phyloP scores from a whole-genome alignment of 306 rosid species.

The Sophora flavescens region DNA sequence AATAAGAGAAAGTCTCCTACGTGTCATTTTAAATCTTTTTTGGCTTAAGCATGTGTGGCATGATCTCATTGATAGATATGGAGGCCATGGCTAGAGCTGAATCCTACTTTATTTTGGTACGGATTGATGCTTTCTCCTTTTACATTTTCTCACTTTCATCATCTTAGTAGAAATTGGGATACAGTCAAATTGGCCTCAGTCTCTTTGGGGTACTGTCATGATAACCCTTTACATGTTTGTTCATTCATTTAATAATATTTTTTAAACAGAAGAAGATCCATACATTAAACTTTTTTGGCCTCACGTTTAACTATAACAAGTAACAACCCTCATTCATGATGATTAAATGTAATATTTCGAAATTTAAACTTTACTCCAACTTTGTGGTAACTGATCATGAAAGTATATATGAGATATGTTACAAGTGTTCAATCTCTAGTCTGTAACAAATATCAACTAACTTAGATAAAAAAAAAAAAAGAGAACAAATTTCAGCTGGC shows the following conservation, averaged over 20 bases:
- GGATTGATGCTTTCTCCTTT: conserved; percentile 44
- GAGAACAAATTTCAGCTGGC: background rate
- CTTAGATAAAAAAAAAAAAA: too few species aligned
- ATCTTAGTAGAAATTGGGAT: conserved; percentile 41
- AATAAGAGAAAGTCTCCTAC: conserved; percentile 52
- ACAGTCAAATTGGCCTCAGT: conserved; percentile 46
- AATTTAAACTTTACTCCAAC: conserved; percentile 9
- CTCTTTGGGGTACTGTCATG: conserved; percentile 40
- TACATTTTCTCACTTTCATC: conserved; percentile 43
- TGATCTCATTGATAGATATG: conserved; percentile 57
- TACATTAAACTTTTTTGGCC: conserved; percentile 24
- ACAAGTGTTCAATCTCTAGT: background rate
- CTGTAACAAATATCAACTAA: too few species aligned
- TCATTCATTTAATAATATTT: conserved; percentile 36
- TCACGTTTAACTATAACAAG: background rate
- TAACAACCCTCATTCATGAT: conserved; percentile 7
- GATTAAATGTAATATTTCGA: background rate
- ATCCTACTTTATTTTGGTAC: conserved; percentile 48
- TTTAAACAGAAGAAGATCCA: background rate
- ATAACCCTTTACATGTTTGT: conserved; percentile 44
- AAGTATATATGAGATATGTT: background rate
- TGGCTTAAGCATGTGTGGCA: conserved; percentile 53
- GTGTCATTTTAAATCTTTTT: conserved; percentile 50
- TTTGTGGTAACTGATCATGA: conserved; percentile 36
- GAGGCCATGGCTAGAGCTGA: conserved; percentile 52